Evolutionary conservation across 2,329 filamentous ascomycete genomes (phyloP), one percentile per base, ranked within the genome.

Genomic region (Monosporascus sp.): DNA sequence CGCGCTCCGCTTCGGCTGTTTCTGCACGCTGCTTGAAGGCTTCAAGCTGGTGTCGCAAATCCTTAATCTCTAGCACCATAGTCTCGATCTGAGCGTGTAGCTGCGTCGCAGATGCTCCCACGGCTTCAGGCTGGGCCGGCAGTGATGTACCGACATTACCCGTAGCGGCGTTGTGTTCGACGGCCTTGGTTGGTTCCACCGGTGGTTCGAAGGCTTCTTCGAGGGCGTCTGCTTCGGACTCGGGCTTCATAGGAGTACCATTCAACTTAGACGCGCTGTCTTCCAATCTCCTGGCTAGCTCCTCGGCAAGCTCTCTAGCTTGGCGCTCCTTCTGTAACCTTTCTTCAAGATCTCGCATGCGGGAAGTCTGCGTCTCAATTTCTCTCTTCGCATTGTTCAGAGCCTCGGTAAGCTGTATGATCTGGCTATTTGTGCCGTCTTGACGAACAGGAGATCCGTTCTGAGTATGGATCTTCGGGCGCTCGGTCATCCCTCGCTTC

Each of bases 351-450:
- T 92, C 88, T 60, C 85, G 87, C 68, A 97, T 85, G 31, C 89
- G 85, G 43, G 84, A 79, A 49, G 83, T 85, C 67, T 97, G 91
- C n/a, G 79, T 81, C 63, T 95, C 91, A 43, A 97, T 83, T 66
- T 97, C 92, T 61, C 87, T 88, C 72, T 90, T 95, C 9, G 92
- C 89, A 54, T 82, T 84, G 51, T 87, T 89, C 44, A 99, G 75
- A 20, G 90, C 90, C 63, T 97, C 91, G 6, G 91, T 90, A 15
- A 99, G 77, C 18, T 89, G 85, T 5, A 93, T 75, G 51, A 97
- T 90, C 64, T 96, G 91, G 63, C 85, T 87, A 63, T 77, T 63
- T 54, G 75, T 83, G 55, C 65, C 64, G 38, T 83, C 80, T 51
- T 77, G 78, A 11, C 83, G 79, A 37, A 82, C 75, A 0, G 84